Evolutionary conservation across 2,329 filamentous ascomycete species (phyloP).

Genomic region (Zymoseptoria passerinii): DNA sequence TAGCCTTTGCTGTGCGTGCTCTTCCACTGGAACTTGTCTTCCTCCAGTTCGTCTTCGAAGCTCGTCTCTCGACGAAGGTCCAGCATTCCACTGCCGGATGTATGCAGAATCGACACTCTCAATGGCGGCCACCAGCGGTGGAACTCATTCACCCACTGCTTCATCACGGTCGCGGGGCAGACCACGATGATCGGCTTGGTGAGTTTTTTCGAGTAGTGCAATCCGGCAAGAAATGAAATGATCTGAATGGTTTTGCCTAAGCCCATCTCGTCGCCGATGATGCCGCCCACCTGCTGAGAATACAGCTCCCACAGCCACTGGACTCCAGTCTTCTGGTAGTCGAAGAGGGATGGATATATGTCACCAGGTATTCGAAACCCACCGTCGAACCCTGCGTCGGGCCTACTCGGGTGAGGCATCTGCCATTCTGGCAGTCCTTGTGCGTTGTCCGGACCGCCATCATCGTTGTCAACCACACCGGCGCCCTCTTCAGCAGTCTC

Average conservation of each 20-base stretch:
- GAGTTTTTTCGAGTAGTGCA: conserved; percentile 85
- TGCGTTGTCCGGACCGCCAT: conserved; percentile 24
- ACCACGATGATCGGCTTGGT: conserved; percentile 82
- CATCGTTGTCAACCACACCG: conserved; percentile 26
- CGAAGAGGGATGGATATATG: conserved; percentile 84
- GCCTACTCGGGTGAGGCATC: conserved; percentile 72
- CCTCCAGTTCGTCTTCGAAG: conserved; percentile 56
- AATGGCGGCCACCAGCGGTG: conserved; percentile 99
- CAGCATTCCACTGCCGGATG: conserved; percentile 93
- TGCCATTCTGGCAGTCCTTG: conserved; percentile 60
- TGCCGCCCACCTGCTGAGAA: conserved; percentile 81
- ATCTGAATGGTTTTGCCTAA: conserved; percentile 87
- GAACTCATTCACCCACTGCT: conserved; percentile 98
- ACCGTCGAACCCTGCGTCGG: conserved; percentile 67
- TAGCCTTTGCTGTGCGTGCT: conserved; percentile 45
- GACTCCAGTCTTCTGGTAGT: conserved; percentile 94
- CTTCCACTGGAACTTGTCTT: conserved; percentile 33
- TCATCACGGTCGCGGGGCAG: conserved; percentile 86
- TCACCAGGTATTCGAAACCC: conserved; percentile 80
- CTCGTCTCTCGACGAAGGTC: conserved; percentile 57
- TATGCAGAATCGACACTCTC: conserved; percentile 87
- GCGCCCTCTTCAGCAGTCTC: conserved; percentile 8
- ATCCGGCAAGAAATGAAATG: conserved; percentile 74
- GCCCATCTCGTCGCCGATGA: conserved; percentile 97
- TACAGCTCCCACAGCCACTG: conserved; percentile 94